Evolutionary conservation across 768 basidiomycete genomes (phyloP), one percentile per base, ranked within the genome.

Genomic region (Boletus rubropictus): DNA sequence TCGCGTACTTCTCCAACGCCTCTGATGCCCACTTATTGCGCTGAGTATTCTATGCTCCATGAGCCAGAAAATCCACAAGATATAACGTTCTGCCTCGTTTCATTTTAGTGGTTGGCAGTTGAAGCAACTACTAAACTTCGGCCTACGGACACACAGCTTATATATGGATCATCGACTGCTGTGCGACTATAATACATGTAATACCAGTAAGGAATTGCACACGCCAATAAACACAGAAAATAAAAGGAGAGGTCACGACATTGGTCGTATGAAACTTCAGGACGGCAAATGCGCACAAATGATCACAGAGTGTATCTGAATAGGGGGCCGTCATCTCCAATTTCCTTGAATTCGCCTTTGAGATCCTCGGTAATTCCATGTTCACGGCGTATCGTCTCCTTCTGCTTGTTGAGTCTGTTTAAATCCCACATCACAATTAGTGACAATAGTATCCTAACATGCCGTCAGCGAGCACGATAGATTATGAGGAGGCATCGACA

Each of bases 311-410:
- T 42, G 7, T 63, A 66, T 72, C 75, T 72, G 67, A 79, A 82
- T 39, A 81, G 57, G 22, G 80, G 81, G 38, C 76, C 76, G 42
- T 72, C 69, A 53, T 76, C 76, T 4, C 77, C 81, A 48, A 73
- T 56, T 3, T 76, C 66, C 20, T 50, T 60, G 44, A 74, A 80
- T 29, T 75, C 69, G 11, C 63, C 63, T 28, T 55, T 58, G 25
- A 63, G 61, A 22, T 61, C 68, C 5, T 65, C 59, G 18, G 69
- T 67, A 39, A 82, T 76, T 5, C 69, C 70, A 39, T 72, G 64
- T 12, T 67, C 67, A 4, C 57, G 59, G 48, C 80, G 81, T 4
- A 56, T 48, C 10, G 53, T 67, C 31, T 72, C 67, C 49, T 76
- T 81, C 45, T 64, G 48, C 53, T 69, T 71, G 58, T 82, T 82